Evolutionary conservation across 805 yeast species (phyloP).

Genomic region (Suhomyces tanzawaensis): DNA sequence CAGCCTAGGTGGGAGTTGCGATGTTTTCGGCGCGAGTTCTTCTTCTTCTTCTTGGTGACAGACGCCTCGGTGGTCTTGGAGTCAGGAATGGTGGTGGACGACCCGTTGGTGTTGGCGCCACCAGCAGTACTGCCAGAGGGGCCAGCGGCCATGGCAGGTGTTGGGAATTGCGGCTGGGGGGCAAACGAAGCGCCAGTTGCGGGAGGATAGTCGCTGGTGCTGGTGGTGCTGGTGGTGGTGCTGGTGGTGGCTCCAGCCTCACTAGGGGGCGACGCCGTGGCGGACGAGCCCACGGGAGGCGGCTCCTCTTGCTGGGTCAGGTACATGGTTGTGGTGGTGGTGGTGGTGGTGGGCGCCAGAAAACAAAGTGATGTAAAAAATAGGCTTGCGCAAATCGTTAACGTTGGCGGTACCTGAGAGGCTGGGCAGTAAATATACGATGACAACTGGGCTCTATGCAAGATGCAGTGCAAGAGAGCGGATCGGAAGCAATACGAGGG

Average conservation of each 20-base stretch:
- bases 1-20: conserved; percentile 76
- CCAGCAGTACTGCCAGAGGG: conserved; percentile 4
- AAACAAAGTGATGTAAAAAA: background rate
- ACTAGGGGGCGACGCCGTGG: background rate
- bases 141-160: background rate
- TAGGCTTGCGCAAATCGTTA: background rate
- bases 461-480: background rate
- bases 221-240: background rate
- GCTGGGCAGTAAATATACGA: conserved; percentile 7
- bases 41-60: conserved; percentile 35
- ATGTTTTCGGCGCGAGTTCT: conserved; percentile 56
- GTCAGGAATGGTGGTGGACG: conserved; percentile 6
- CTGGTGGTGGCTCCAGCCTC: background rate
- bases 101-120: conserved; percentile 4
- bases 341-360: background rate
- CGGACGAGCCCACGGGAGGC: conserved; percentile 1
- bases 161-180: background rate
- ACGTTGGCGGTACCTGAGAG: conserved; percentile 6
- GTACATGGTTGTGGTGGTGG: conserved; percentile 1
- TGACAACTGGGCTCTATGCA: conserved; percentile 1
- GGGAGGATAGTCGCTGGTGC: background rate
- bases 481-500: background rate
- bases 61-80: conserved; percentile 5
- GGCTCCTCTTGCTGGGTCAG: conserved; percentile 4
- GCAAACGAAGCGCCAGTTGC: background rate